Evolutionary conservation across 169 alveolate species (phyloP).

Genomic region (Hepatocystis sp.): DNA sequence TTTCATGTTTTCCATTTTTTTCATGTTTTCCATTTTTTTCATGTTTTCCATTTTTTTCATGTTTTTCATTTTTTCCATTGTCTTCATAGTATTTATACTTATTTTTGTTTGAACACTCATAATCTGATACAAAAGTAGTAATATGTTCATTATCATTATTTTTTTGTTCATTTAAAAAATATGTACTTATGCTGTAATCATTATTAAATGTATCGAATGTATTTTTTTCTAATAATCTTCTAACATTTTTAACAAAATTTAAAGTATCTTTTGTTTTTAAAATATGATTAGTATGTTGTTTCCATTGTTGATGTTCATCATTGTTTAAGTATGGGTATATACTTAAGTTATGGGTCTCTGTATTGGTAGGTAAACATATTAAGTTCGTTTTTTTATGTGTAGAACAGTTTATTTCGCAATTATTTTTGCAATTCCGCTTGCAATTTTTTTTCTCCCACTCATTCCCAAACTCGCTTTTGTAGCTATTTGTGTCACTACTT

Average conservation of each 20-base stretch:
- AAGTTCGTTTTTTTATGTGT: no score
- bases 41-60: no score
- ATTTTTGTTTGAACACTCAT: no score
- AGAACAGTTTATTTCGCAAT: conserved; percentile 1
- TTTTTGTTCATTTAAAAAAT: conserved; percentile 8
- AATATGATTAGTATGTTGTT: not conserved
- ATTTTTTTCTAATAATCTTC: conserved; percentile 6
- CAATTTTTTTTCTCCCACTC: no score
- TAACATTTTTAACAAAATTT: conserved; percentile 24
- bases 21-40: no score
- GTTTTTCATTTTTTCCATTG: no score
- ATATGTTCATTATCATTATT: not conserved
- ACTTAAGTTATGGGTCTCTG: conserved; percentile 5
- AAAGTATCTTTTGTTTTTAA: conserved; percentile 38
- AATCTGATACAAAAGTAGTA: no score
- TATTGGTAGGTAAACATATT: conserved; percentile 10
- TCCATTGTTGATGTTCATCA: not conserved
- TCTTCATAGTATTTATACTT: no score
- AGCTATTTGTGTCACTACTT: no score
- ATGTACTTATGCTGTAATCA: no score
- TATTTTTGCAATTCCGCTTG: not conserved
- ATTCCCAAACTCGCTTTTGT: no score
- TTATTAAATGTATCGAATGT: not conserved
- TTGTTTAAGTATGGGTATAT: conserved; percentile 8
- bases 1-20: no score